Evolutionary conservation across 257 asterid species (phyloP).

Genomic region (Verbena officinalis): DNA sequence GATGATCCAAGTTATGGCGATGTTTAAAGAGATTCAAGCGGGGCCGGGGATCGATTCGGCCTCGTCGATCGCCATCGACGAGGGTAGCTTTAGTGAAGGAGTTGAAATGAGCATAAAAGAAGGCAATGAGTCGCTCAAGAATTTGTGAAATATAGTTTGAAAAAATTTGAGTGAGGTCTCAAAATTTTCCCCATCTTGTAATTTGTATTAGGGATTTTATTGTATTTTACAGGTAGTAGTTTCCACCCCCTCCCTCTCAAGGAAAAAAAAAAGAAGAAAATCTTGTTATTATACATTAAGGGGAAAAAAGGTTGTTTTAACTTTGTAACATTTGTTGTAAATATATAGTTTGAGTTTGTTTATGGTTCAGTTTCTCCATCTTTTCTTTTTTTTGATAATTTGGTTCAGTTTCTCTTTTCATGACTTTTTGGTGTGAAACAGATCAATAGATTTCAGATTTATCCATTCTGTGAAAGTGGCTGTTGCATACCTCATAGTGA

Average conservation of each 20-base stretch:
- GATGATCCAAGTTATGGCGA: slow-evolving; percentile 81
- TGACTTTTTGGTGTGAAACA: slow-evolving; percentile 27
- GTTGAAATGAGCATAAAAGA: slow-evolving; percentile 86
- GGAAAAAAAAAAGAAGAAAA: slow-evolving; percentile 23
- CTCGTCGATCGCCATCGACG: slow-evolving; percentile 53
- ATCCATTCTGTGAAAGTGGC: slow-evolving; percentile 40
- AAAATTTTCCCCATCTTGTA: slow-evolving; percentile 29
- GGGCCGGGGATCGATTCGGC: slow-evolving; percentile 66
- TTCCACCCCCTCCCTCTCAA: not conserved
- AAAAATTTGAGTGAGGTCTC: slow-evolving; percentile 13
- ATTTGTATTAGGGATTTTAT: slow-evolving; percentile 31
- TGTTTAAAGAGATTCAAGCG: slow-evolving; percentile 87
- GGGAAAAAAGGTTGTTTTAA: slow-evolving; percentile 38
- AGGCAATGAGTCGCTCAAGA: slow-evolving; percentile 73
- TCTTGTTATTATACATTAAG: slow-evolving; percentile 50
- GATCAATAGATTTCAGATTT: slow-evolving; percentile 37
- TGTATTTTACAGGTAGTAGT: slow-evolving; percentile 53
- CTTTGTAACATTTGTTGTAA: slow-evolving; percentile 73
- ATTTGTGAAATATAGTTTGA: slow-evolving; percentile 43
- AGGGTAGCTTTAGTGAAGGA: slow-evolving; percentile 45
- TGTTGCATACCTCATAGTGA: slow-evolving; percentile 53
- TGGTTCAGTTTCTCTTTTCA: slow-evolving; percentile 24
- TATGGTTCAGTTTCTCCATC: slow-evolving; percentile 29
- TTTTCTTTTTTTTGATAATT: too few relatives aligned
- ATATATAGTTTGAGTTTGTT: slow-evolving; percentile 69